These are phyloP conservation scores for Ceriops zippeliana DNA, from an alignment of 345 rosid genomes.

Conservation along the genomic window DNA sequence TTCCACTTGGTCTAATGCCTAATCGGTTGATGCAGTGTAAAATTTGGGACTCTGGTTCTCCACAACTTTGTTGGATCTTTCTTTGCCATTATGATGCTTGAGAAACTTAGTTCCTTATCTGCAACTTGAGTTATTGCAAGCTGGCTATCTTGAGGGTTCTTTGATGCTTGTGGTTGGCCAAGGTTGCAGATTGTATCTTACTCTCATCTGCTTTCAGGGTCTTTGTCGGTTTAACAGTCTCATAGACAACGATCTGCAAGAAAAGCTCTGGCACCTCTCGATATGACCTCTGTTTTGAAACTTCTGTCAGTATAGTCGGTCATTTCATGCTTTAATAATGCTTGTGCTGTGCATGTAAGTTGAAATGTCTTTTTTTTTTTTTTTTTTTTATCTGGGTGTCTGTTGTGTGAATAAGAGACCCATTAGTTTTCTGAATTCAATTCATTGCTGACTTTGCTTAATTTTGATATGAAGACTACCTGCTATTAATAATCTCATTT, in stretches of 20 bases:
- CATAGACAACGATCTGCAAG: slow-evolving; percentile 29
- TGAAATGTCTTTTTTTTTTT: slow-evolving; percentile 28
- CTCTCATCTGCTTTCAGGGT: slow-evolving; percentile 21
- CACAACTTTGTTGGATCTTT: slow-evolving; percentile 6
- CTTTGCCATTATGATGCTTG: not conserved
- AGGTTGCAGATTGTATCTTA: slow-evolving; percentile 7
- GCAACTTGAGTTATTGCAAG: slow-evolving; percentile 9
- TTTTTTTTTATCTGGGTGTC: slow-evolving; percentile 25
- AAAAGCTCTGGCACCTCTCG: slow-evolving; percentile 30
- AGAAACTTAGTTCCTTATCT: not conserved
- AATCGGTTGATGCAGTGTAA: not conserved
- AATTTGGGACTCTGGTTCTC: not conserved
- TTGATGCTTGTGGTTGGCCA: not conserved
- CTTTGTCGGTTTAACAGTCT: slow-evolving; percentile 25
- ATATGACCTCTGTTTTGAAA: slow-evolving; percentile 33
- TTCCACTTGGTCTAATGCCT: slow-evolving; percentile 3
- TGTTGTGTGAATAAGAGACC: slow-evolving; percentile 49
- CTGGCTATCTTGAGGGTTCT: slow-evolving; percentile 1
- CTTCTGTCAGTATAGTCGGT: slow-evolving; percentile 31
- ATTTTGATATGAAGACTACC: no score
- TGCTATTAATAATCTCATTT: no score
- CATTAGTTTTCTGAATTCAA: slow-evolving; percentile 14
- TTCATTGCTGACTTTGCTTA: no score
- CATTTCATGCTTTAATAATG: slow-evolving; percentile 46
- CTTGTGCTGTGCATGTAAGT: slow-evolving; percentile 36